Evolutionary conservation across 768 basidiomycete genomes (phyloP).

Genomic region (Cyathus striatus): DNA sequence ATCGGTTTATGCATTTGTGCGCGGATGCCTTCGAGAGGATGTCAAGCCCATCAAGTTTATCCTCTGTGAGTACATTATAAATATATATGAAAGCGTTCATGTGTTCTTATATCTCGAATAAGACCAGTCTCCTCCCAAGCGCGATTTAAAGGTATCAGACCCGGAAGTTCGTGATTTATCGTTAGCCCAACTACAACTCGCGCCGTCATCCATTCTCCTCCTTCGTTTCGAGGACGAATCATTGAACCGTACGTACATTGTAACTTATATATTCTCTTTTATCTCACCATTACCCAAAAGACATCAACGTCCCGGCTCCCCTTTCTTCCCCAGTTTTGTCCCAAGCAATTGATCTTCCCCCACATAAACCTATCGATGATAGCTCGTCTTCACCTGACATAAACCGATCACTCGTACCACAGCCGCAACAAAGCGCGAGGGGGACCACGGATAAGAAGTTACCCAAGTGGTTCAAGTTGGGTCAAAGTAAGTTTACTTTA

Average conservation of each 20-base stretch:
- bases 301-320: constrained; percentile 54
- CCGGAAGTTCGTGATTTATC: constrained; percentile 62
- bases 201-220: constrained; percentile 76
- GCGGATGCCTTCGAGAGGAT: constrained; percentile 64
- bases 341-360: constrained; percentile 63
- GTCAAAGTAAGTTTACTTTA: constrained; percentile 39
- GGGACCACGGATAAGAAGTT: constrained; percentile 45
- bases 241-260: constrained; percentile 52
- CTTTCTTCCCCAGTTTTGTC: constrained; percentile 51
- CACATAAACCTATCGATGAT: constrained; percentile 34
- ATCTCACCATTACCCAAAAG: constrained; percentile 28
- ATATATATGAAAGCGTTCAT: not conserved
- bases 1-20: constrained; percentile 82
- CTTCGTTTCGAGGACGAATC: constrained; percentile 70
- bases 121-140: constrained; percentile 82
- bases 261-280: not conserved
- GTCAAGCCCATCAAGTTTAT: constrained; percentile 78
- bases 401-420: too few relatives aligned
- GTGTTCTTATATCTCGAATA: not conserved
- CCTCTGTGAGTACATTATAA: constrained; percentile 54
- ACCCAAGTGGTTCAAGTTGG: constrained; percentile 78
- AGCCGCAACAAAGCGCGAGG: too few relatives aligned
- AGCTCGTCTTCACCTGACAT: too few relatives aligned
- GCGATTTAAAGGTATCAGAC: constrained; percentile 81
- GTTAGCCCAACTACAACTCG: constrained; percentile 65